Evolutionary conservation across 1,284 basidiomycete species (phyloP).

Genomic region (Tilletia setariae): DNA sequence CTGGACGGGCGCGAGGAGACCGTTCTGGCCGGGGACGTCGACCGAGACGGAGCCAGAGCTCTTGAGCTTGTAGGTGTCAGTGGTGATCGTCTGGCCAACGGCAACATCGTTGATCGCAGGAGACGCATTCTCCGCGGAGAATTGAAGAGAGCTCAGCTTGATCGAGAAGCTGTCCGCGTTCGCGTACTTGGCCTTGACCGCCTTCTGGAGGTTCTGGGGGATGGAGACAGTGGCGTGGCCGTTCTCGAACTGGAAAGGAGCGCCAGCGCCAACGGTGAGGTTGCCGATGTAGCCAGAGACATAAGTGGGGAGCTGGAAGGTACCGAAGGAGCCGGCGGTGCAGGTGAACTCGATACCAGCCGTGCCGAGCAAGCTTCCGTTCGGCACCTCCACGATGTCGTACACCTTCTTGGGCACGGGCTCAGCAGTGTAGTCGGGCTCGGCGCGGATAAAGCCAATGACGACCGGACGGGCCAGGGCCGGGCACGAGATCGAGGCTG

Average conservation of each 20-base stretch:
- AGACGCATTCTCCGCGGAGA: conserved; percentile 3
- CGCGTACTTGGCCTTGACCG: background rate
- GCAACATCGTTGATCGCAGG: conserved; percentile 11
- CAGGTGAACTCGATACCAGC: conserved; percentile 8
- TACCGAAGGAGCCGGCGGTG: background rate
- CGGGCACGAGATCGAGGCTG: conserved; percentile 1
- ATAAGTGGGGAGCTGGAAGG: conserved; percentile 9
- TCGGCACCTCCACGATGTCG: conserved; percentile 2
- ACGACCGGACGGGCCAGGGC: background rate
- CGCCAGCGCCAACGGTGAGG: background rate
- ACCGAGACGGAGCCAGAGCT: background rate
- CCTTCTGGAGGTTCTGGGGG: background rate
- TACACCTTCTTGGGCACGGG: conserved; percentile 12
- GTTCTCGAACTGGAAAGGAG: conserved; percentile 14
- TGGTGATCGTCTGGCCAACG: background rate
- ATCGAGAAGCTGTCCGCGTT: conserved; percentile 4
- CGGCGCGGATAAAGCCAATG: conserved; percentile 13
- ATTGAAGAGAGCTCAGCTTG: conserved; percentile 5
- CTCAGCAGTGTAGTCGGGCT: background rate
- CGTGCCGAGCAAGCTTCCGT: conserved; percentile 2
- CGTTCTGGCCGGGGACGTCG: conserved; percentile 8
- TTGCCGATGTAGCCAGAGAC: conserved; percentile 6
- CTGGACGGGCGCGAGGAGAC: conserved; percentile 7
- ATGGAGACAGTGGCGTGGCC: conserved; percentile 8
- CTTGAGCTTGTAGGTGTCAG: background rate